Conservation (phyloP, 208 protist species). For the Perkinsela sp. region DNA sequence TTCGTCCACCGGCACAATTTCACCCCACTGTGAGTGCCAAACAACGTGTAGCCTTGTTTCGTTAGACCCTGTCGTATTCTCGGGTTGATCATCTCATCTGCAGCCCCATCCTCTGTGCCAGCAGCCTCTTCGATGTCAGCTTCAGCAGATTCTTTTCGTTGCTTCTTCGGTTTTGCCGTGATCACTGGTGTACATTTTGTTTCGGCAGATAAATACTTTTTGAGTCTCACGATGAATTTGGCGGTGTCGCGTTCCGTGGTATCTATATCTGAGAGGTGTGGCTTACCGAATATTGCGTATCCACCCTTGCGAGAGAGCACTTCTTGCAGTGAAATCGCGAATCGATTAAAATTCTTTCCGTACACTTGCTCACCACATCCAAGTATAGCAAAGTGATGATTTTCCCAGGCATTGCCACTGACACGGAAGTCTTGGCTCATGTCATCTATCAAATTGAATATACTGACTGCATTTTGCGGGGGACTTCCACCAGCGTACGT, state of each 20-base stretch:
- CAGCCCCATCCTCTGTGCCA: slow-evolving; percentile 12
- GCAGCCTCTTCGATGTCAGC: slow-evolving; percentile 36
- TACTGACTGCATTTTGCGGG: slow-evolving; percentile 18
- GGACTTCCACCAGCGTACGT: slow-evolving; percentile 39
- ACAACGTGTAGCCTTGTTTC: slow-evolving; percentile 75
- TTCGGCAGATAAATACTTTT: slow-evolving; percentile 18
- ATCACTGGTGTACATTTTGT: slow-evolving; percentile 2
- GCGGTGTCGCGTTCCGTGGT: slow-evolving; percentile 18
- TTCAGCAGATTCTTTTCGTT: slow-evolving; percentile 6
- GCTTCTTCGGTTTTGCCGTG: slow-evolving; percentile 8
- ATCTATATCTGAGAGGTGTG: slow-evolving; percentile 32
- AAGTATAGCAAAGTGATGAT: slow-evolving; percentile 42
- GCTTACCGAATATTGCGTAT: slow-evolving; percentile 23
- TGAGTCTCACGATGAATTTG: slow-evolving; percentile 16
- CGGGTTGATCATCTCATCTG: slow-evolving; percentile 51
- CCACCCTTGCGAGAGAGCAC: slow-evolving; percentile 31
- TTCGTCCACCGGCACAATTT: slow-evolving; percentile 91
- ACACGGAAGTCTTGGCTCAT: slow-evolving; percentile 43
- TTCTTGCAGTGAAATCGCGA: slow-evolving; percentile 30
- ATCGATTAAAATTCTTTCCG: slow-evolving; percentile 34
- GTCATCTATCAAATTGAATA: slow-evolving; percentile 32
- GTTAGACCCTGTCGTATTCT: slow-evolving; percentile 47
- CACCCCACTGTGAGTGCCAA: slow-evolving; percentile 77
- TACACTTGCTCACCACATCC: slow-evolving; percentile 55
- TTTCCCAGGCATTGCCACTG: slow-evolving; percentile 14